Percentiles rank a stretch among this genome's conserved stretches.
Conservation (phyloP, 2,329 filamentous ascomycete genomes). For the Phialophora macrospora region DNA sequence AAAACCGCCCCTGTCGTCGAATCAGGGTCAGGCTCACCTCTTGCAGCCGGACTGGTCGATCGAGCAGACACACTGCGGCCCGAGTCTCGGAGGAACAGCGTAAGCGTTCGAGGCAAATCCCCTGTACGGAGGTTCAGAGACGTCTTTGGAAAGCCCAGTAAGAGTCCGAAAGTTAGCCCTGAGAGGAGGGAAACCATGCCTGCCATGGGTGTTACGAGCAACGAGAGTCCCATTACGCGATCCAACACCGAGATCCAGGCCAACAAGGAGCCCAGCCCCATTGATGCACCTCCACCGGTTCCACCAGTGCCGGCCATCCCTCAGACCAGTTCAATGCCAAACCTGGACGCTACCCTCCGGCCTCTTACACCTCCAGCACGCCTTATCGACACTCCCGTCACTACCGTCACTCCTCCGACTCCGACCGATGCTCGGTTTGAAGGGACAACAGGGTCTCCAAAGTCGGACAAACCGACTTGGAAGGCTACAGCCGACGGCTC, state of each 20-base stretch:
- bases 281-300: not conserved
- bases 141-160: conserved; percentile 66
- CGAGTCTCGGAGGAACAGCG: conserved; percentile 43
- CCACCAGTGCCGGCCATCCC: conserved; percentile 7
- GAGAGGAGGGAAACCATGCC: conserved; percentile 43
- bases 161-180: conserved; percentile 55
- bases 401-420: conserved; percentile 68
- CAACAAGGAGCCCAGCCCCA: conserved; percentile 29
- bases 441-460: conserved; percentile 42
- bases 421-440: conserved; percentile 55
- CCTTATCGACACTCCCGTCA: conserved; percentile 53
- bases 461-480: conserved; percentile 43
- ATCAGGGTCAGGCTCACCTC: conserved; percentile 34
- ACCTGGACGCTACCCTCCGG: conserved; percentile 24
- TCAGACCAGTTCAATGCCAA: conserved; percentile 32
- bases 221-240: conserved; percentile 45
- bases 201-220: conserved; percentile 30
- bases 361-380: conserved; percentile 40
- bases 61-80: conserved; percentile 44
- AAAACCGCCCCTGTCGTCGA: conserved; percentile 20
- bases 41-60: conserved; percentile 41
- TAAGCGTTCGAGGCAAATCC: conserved; percentile 64
- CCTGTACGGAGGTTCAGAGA: conserved; percentile 73
- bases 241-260: conserved; percentile 37
- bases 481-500: conserved; percentile 46